Evolutionary conservation across 1,139 yeast species (phyloP).

Genomic region (Pneumocystis carinii): DNA sequence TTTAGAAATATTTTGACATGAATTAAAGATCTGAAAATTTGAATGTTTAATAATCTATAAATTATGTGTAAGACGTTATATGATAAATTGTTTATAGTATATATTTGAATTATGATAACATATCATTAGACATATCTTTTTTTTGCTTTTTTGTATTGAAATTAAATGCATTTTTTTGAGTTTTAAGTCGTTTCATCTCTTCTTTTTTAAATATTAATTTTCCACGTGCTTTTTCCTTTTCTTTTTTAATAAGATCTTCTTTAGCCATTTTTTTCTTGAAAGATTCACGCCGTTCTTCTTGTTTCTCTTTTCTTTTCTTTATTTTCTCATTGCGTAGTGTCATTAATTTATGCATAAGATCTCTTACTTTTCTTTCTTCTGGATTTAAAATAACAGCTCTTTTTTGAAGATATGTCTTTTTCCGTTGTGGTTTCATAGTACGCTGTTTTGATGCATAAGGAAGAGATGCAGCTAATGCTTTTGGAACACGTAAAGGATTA

Average conservation of each 20-base stretch:
- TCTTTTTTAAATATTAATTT: constrained; percentile 68
- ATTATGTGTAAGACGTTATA: neutral
- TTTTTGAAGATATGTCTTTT: constrained; percentile 68
- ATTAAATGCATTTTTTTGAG: neutral
- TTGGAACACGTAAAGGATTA: constrained; percentile 78
- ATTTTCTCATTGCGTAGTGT: constrained; percentile 80
- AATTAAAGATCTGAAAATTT: too few species aligned
- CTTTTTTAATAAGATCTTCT: constrained; percentile 51
- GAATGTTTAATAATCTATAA: too few species aligned
- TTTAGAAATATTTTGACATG: too few species aligned
- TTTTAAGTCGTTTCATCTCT: constrained; percentile 46
- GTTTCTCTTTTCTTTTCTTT: constrained; percentile 57
- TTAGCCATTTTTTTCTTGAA: constrained; percentile 62
- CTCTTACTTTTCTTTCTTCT: constrained; percentile 72
- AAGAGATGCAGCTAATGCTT: constrained; percentile 52
- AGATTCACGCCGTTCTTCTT: constrained; percentile 60
- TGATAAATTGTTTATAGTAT: neutral
- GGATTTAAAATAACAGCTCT: constrained; percentile 78
- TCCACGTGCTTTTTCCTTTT: constrained; percentile 70
- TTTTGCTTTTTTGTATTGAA: neutral
- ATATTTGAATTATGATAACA: neutral
- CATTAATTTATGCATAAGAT: constrained; percentile 71
- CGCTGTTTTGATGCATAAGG: constrained; percentile 82
- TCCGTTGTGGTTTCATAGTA: constrained; percentile 76
- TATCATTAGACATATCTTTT: neutral